Conservation (phyloP, 495 filamentous ascomycete species). For the Lichina pygmaea region DNA sequence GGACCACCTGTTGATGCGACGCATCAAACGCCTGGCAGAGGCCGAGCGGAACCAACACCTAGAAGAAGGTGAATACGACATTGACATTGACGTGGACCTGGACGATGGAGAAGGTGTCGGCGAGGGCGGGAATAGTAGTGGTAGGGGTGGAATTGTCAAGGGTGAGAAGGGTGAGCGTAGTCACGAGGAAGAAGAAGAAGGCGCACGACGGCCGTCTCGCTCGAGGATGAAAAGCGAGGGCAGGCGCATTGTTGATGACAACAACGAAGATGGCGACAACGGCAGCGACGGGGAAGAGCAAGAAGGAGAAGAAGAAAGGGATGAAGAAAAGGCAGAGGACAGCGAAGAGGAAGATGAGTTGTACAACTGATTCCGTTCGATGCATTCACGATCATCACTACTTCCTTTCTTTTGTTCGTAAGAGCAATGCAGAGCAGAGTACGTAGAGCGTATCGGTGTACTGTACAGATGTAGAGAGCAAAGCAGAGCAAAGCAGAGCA, state of each 20-base stretch:
- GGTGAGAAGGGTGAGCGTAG: neutral
- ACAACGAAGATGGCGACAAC: neutral
- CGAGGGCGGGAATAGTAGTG: constrained; percentile 9
- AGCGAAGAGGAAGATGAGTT: too few species aligned
- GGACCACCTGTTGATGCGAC: constrained; percentile 2
- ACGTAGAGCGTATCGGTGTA: too few species aligned
- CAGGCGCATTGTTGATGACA: neutral
- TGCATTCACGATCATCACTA: too few species aligned
- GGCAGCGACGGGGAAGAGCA: too few species aligned
- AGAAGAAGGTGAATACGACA: too few species aligned
- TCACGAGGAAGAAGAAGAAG: neutral
- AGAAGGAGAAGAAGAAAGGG: neutral
- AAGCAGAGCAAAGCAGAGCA: too few species aligned
- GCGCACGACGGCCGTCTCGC: neutral
- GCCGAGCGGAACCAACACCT: neutral
- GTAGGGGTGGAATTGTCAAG: neutral
- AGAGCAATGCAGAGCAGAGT: too few species aligned
- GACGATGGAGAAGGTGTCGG: constrained; percentile 3
- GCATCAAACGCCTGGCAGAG: neutral
- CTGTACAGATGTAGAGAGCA: too few species aligned
- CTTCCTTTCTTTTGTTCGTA: too few species aligned
- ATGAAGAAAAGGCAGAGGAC: too few species aligned
- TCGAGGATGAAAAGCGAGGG: constrained; percentile 9
- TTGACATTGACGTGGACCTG: neutral
- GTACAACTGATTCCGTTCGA: too few species aligned